Base-by-base conservation (phyloP, 495 filamentous ascomycete species). In the Penicillium ochrochloron region DNA sequence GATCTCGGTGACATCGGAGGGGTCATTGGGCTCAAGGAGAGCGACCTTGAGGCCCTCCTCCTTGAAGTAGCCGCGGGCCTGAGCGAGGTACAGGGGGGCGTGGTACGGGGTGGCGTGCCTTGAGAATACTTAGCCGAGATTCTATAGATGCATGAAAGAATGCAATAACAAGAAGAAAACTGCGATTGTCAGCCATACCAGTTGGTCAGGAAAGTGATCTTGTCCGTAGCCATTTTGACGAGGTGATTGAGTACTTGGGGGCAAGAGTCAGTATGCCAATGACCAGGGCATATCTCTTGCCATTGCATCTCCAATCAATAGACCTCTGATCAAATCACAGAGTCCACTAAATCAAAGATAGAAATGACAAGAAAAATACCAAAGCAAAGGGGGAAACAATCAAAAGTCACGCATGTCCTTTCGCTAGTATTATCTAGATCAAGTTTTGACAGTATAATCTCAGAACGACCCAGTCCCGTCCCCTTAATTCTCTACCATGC, bases 341-440 rank as follows among this genome's bases (percentile, higher is more conserved):
- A 72, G 62, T 27, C 37, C 27, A 74, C 71, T 27, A 65, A 72
- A 62, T 39, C 57, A 59, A 69, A 61, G 50, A 25, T 17, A 57
- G 17, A 57, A 58, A 12, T 39, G 53, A 54, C 42, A 65, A 64
- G 59, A 52, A 65, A 57, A 56, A 66, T 71, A 33, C 66, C 61
- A 70, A 69, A 73, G 46, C 63, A 65, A 64, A 61, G 57, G 73
- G 74, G 78, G 74, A 70, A 77, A 79, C 76, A 78, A 85, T 85
- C 80, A 85, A 86, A 56, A 77, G 79, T 78, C 76, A 80, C 78
- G 88, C 87, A 89, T 87, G 85, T 90, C 84, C 88, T 89, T 90
- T 87, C 88, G 88, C 88, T 89, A 86, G 88, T 84, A 90, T 90
- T 90, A 88, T 89, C 88, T 87, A 89, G 88, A 89, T 90, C 88